A percentile compares a stretch with the other conserved stretches of the same genome.
phyloP scores from a whole-genome alignment of 352 stramenopile species.

The Phytopythium kandeliae region DNA sequence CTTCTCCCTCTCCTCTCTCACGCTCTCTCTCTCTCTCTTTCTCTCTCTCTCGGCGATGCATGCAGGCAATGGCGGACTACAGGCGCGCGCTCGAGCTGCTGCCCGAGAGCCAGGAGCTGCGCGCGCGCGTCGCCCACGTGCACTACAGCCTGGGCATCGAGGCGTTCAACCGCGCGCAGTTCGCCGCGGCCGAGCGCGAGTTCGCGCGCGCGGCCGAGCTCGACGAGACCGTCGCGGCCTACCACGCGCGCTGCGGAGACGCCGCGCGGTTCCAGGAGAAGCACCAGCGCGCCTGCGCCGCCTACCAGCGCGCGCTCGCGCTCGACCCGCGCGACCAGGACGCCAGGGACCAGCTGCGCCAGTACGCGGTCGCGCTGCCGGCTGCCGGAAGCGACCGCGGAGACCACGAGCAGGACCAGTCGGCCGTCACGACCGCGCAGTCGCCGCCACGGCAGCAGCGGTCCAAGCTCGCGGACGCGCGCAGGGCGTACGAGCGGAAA shows the following conservation, averaged over 20 bases:
- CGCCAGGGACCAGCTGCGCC: slow-evolving; percentile 57
- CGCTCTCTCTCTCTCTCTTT: neutral
- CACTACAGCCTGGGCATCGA: slow-evolving; percentile 82
- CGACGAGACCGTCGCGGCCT: slow-evolving; percentile 44
- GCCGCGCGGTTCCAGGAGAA: slow-evolving; percentile 70
- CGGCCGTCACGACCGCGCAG: no score
- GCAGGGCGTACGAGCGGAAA: slow-evolving; percentile 40
- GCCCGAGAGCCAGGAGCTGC: slow-evolving; percentile 39
- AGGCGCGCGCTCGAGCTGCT: slow-evolving; percentile 60
- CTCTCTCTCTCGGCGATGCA: neutral
- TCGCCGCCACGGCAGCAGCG: slow-evolving; percentile 10
- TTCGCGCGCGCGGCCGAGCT: slow-evolving; percentile 53
- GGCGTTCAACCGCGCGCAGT: slow-evolving; percentile 67
- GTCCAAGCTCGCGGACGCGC: slow-evolving; percentile 23
- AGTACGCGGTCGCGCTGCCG: slow-evolving; percentile 32
- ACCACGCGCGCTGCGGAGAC: slow-evolving; percentile 68
- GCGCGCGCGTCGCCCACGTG: slow-evolving; percentile 60
- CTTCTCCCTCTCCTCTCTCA: no score
- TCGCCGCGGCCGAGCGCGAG: slow-evolving; percentile 74
- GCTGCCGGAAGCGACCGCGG: slow-evolving; percentile 2
- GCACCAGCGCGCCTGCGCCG: slow-evolving; percentile 39
- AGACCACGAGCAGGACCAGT: neutral
- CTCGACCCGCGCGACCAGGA: slow-evolving; percentile 58
- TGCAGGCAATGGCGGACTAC: slow-evolving; percentile 72
- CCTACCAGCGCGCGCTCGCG: slow-evolving; percentile 44